Conservation (phyloP, 164 flowering plant species). For the Nymphaea thermarum region DNA sequence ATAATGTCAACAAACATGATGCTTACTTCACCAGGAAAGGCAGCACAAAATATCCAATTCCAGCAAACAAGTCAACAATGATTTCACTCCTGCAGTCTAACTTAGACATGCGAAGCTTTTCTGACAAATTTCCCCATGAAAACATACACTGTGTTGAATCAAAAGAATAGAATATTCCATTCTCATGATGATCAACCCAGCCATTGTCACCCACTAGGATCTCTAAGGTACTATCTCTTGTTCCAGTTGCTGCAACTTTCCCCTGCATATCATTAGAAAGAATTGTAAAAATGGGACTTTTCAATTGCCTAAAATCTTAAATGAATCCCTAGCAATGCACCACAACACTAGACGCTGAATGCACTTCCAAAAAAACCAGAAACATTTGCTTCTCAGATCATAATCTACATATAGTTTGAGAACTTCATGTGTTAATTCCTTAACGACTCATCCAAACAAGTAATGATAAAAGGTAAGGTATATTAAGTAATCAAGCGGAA, state of each 20-base stretch:
- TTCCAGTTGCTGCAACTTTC: conserved; percentile 64
- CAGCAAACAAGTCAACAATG: conserved; percentile 88
- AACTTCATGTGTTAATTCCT: too few species aligned
- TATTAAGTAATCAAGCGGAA: too few species aligned
- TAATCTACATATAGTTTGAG: too few species aligned
- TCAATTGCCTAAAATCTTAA: too few species aligned
- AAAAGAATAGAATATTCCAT: conserved; percentile 86
- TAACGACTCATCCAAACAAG: too few species aligned
- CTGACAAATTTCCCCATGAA: conserved; percentile 93
- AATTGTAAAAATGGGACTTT: background rate
- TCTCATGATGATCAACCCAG: conserved; percentile 93
- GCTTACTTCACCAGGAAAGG: conserved; percentile 85
- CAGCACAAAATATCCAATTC: conserved; percentile 85
- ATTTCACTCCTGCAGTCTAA: conserved; percentile 65
- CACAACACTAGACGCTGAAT: too few species aligned
- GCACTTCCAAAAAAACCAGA: too few species aligned
- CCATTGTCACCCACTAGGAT: conserved; percentile 86
- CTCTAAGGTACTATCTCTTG: conserved; percentile 87
- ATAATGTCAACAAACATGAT: background rate
- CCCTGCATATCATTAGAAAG: conserved; percentile 38
- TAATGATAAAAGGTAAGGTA: too few species aligned
- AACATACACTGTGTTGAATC: conserved; percentile 96
- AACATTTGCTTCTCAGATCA: too few species aligned
- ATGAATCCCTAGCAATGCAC: too few species aligned
- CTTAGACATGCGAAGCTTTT: conserved; percentile 74